These are phyloP conservation scores for Colletotrichum phormii DNA, from an alignment of 2,329 filamentous ascomycete genomes.

Conservation along the genomic window DNA sequence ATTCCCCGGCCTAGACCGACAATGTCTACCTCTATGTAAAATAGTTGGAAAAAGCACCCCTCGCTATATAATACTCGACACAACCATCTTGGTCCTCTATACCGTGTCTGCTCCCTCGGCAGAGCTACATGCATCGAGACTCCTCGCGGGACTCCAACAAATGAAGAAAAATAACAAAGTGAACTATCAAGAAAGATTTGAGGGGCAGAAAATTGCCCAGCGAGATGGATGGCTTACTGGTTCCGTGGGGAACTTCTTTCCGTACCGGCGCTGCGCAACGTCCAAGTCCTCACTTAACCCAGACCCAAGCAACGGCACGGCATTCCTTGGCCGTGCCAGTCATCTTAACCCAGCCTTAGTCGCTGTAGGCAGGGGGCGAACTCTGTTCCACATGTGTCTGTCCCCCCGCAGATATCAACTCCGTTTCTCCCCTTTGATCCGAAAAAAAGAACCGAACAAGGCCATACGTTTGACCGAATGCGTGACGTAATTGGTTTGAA, in stretches of 20 bases:
- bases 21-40: conserved; percentile 19
- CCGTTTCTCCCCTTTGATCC: conserved; percentile 26
- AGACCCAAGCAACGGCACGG: background rate
- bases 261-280: conserved; percentile 12
- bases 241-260: conserved; percentile 14
- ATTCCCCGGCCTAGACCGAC: conserved; percentile 14
- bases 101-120: background rate
- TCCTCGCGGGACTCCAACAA: conserved; percentile 10
- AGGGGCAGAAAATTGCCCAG: conserved; percentile 14
- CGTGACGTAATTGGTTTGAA: conserved; percentile 2
- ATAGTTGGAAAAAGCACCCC: background rate
- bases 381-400: conserved; percentile 11
- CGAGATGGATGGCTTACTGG: conserved; percentile 11
- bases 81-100: background rate
- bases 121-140: conserved; percentile 4
- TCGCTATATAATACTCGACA: conserved; percentile 29
- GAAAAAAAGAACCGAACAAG: conserved; percentile 15
- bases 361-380: conserved; percentile 3
- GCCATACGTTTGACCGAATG: background rate
- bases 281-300: conserved; percentile 17
- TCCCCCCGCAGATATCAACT: conserved; percentile 26
- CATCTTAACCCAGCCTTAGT: background rate
- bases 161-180: background rate
- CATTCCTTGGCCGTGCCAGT: conserved; percentile 9
- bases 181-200: conserved; percentile 8